Evolutionary conservation across 2,329 filamentous ascomycete genomes (phyloP).

Genomic region (Aspergillus brasiliensis): DNA sequence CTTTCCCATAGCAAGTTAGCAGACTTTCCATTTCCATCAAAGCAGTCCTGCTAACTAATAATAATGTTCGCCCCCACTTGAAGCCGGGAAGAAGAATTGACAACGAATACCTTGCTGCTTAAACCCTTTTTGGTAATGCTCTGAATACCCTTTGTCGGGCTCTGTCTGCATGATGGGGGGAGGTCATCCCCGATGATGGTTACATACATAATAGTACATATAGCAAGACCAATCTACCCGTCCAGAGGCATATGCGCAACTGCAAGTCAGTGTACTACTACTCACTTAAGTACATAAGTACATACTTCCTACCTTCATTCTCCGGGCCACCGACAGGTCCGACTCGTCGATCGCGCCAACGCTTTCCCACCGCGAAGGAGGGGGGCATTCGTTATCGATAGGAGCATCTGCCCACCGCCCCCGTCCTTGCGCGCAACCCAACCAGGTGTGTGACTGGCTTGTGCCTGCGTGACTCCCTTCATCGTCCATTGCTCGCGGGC

Average conservation of each 20-base stretch:
- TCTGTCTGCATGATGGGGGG: background rate
- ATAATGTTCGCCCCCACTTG: conserved; percentile 15
- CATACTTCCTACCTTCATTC: background rate
- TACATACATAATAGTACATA: too few relatives aligned
- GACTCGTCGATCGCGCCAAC: background rate
- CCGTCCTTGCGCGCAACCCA: conserved; percentile 7
- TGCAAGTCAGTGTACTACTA: background rate
- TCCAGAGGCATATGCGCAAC: too few relatives aligned
- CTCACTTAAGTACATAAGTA: background rate
- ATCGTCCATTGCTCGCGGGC: conserved; percentile 8
- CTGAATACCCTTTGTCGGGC: background rate
- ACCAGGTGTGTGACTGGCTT: conserved; percentile 24
- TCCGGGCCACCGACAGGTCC: too few relatives aligned
- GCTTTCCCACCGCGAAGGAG: conserved; percentile 23
- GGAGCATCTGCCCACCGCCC: conserved; percentile 21
- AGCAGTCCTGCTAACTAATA: too few relatives aligned
- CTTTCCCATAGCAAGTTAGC: background rate
- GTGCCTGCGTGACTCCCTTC: conserved; percentile 31
- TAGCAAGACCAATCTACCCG: too few relatives aligned
- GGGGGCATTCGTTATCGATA: conserved; percentile 36
- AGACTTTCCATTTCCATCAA: too few relatives aligned
- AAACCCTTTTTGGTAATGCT: background rate
- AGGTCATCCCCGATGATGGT: background rate
- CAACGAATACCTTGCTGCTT: conserved; percentile 17
- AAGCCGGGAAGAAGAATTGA: conserved; percentile 9